Evolutionary conservation across 495 filamentous ascomycete species (phyloP), one percentile per base, ranked within the genome.

Genomic region (Aspergillus diversus): DNA sequence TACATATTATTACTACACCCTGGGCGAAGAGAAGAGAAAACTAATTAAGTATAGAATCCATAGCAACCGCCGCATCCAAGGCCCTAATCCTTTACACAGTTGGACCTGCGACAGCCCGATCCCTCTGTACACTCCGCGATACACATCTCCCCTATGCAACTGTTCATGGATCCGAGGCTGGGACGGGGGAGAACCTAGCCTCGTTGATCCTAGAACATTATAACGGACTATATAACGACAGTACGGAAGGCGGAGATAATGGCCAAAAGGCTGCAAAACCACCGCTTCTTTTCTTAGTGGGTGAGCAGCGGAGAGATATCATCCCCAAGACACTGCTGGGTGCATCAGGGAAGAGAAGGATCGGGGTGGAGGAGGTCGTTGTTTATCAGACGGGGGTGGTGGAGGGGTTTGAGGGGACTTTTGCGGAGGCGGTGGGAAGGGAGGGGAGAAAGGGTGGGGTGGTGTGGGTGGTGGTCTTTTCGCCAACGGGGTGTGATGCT

Each of bases 391-490:
- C 94, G 5, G 85, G 85, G 0, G 91, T 92, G 43, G 89, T 91
- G 84, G 82, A 81, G 33, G 85, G 83, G 11, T 98, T 98, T 68
- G 81, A 85, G 59, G 66, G 77, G 0, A 80, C 89, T 58, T 97
- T 97, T 65, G 68, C 63, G 16, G 61, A 59, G 8, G 69, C 54
- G 80, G 9, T 77, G 84, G 63, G 42, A 55, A 33, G 55, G 37
- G 21, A 12, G 32, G 57, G 33, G 5, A 34, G 16, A 21, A 32
- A 4, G 5, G 33, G 50, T 15, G 17, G 43, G 33, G 66, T 59
- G 35, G 81, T 89, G 66, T 98, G 95, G 93, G 87, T 93, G 1
- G 91, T 97, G 12, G 90, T 98, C 7, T 99, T 99, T 68, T 97
- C 93, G 46, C 92, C 95, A 2, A 92, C 89, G 17, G 93, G 91